Evolutionary conservation across 208 protist genomes (phyloP).

Genomic region (Blastocrithidia nonstop): DNA sequence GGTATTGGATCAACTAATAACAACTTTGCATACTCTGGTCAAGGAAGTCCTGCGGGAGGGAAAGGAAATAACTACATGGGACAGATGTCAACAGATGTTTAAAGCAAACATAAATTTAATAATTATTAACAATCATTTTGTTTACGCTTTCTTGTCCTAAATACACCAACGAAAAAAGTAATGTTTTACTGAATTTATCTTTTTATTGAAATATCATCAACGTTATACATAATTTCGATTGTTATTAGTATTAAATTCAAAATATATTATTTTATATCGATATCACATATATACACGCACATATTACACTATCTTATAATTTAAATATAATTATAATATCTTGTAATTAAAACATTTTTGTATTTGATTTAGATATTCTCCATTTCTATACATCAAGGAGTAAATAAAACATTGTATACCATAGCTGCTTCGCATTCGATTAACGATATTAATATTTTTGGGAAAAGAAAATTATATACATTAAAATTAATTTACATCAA

Average conservation of each 20-base stretch:
- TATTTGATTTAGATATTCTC: slow-evolving; percentile 5
- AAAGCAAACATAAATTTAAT: too few relatives aligned
- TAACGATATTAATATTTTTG: slow-evolving; percentile 9
- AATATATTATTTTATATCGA: background rate
- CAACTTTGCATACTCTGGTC: too few relatives aligned
- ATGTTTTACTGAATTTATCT: slow-evolving; percentile 1
- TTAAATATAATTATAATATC: background rate
- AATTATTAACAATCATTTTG: too few relatives aligned
- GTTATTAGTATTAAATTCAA: background rate
- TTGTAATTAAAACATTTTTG: slow-evolving; percentile 4
- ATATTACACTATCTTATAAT: background rate
- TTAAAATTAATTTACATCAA: background rate
- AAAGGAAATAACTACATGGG: too few relatives aligned
- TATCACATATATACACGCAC: slow-evolving; percentile 4
- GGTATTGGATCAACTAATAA: too few relatives aligned
- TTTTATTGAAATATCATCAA: background rate
- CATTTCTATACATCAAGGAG: too few relatives aligned
- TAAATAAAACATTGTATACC: too few relatives aligned
- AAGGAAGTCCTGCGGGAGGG: too few relatives aligned
- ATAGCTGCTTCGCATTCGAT: too few relatives aligned
- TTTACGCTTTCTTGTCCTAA: too few relatives aligned
- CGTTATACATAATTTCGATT: slow-evolving; percentile 2
- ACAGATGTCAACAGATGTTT: too few relatives aligned
- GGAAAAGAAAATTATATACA: background rate
- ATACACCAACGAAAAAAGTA: background rate